A percentile compares a stretch with the other conserved stretches of the same genome.
Evolutionary conservation across 2,329 filamentous ascomycete genomes (phyloP).

Genomic region (Didymella segeticola): DNA sequence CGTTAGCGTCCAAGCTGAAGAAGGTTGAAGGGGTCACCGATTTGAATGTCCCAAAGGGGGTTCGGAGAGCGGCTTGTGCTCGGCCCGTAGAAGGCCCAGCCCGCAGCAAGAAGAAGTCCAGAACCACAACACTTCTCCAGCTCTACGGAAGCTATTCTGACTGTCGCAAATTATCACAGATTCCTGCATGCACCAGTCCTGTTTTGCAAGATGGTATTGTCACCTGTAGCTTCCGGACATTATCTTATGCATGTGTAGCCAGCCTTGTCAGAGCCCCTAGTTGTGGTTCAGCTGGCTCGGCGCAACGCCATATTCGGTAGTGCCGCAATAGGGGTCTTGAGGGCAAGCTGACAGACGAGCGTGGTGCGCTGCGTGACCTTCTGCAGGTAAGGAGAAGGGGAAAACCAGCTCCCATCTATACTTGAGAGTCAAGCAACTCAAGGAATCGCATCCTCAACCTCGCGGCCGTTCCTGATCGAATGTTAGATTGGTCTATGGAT

Average conservation of each 20-base stretch:
- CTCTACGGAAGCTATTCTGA: background rate
- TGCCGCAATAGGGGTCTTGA: constrained; percentile 6
- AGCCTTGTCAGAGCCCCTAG: background rate
- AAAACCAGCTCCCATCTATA: too few relatives aligned
- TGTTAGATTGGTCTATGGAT: too few relatives aligned
- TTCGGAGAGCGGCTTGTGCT: constrained; percentile 3
- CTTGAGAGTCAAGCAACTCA: too few relatives aligned
- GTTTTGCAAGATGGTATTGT: background rate
- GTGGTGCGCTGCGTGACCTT: constrained; percentile 1
- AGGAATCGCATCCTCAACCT: too few relatives aligned
- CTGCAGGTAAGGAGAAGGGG: too few relatives aligned
- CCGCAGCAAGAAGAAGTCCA: background rate
- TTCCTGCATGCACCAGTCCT: background rate
- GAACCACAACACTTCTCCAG: background rate
- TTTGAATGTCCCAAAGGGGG: background rate
- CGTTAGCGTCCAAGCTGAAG: constrained; percentile 1
- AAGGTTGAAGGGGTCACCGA: constrained; percentile 1
- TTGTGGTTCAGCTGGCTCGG: constrained; percentile 6
- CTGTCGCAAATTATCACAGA: background rate
- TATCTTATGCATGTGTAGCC: constrained; percentile 3
- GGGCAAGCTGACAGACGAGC: background rate
- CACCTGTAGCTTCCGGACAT: background rate
- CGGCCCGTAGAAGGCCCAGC: constrained; percentile 1
- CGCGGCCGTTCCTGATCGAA: too few relatives aligned
- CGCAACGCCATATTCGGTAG: constrained; percentile 8